Conservation (phyloP, 208 protist genomes). For the Balamuthia mandrillaris region DNA sequence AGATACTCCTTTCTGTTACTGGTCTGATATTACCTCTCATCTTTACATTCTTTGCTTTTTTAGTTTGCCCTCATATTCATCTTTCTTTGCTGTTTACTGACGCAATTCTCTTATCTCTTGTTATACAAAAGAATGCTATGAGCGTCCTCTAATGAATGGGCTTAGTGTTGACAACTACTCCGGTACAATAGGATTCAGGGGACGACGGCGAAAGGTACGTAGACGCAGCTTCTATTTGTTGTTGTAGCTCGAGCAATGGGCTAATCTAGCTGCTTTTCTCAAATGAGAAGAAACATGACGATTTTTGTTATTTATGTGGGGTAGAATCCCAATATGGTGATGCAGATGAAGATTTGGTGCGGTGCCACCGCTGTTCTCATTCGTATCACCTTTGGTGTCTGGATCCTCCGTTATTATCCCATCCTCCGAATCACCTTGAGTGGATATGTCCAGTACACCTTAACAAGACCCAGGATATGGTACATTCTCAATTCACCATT, state of each 20-base stretch:
- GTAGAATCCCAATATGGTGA: neutral
- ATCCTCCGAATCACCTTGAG: neutral
- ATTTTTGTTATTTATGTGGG: neutral
- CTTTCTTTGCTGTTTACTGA: too few relatives aligned
- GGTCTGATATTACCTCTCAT: neutral
- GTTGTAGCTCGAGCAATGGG: too few relatives aligned
- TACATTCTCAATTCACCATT: neutral
- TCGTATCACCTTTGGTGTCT: slow-evolving; percentile 8
- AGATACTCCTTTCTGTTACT: neutral
- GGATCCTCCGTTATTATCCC: neutral
- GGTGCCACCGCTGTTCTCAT: neutral
- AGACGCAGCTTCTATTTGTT: neutral
- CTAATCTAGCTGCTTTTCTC: neutral
- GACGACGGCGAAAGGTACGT: neutral
- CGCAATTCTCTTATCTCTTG: neutral
- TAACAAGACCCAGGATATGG: too few relatives aligned
- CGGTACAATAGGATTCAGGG: neutral
- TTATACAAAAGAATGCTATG: neutral
- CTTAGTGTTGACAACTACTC: neutral
- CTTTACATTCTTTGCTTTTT: too few relatives aligned
- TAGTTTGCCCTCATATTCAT: too few relatives aligned
- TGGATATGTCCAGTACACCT: neutral
- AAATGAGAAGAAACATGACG: neutral
- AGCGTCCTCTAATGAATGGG: neutral
- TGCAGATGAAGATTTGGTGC: neutral